Conservation (phyloP, 140 eudicot species). For the Ambrosia hybrid region DNA sequence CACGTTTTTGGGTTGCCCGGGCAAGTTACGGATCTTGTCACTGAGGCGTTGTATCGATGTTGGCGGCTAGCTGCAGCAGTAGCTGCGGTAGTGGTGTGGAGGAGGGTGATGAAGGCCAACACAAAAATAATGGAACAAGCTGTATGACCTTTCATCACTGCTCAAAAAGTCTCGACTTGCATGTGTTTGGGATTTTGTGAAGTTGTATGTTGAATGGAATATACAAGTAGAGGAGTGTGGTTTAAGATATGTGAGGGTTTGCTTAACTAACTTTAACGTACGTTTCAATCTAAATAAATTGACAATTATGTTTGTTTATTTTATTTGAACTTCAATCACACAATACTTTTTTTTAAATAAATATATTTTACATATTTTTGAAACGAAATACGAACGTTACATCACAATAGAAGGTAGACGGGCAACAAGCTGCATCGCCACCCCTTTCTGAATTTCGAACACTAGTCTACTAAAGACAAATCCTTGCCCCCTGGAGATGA, state of each 20-base stretch:
- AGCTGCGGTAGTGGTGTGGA: slow-evolving; percentile 31
- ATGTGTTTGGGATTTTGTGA: slow-evolving; percentile 39
- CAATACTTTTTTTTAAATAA: no score
- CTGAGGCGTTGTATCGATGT: slow-evolving; percentile 36
- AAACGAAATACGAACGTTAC: no score
- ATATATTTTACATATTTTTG: no score
- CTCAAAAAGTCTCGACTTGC: slow-evolving; percentile 28
- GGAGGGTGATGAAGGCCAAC: slow-evolving; percentile 30
- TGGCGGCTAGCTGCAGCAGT: slow-evolving; percentile 26
- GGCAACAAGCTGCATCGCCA: no score
- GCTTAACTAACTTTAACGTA: neutral
- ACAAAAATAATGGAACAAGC: slow-evolving; percentile 23
- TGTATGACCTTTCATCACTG: slow-evolving; percentile 41
- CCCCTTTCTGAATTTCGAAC: no score
- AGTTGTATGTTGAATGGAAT: slow-evolving; percentile 23
- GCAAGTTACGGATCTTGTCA: slow-evolving; percentile 54
- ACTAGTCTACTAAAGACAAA: no score
- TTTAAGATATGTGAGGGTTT: slow-evolving; percentile 18
- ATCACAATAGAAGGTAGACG: no score
- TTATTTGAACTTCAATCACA: no score
- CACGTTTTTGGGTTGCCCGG: slow-evolving; percentile 58
- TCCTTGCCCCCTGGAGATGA: no score
- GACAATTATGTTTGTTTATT: no score
- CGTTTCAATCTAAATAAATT: neutral
- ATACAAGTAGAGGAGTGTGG: slow-evolving; percentile 26